phyloP scores from a whole-genome alignment of 441 rosid genomes.

The Mallotus japonicus region DNA sequence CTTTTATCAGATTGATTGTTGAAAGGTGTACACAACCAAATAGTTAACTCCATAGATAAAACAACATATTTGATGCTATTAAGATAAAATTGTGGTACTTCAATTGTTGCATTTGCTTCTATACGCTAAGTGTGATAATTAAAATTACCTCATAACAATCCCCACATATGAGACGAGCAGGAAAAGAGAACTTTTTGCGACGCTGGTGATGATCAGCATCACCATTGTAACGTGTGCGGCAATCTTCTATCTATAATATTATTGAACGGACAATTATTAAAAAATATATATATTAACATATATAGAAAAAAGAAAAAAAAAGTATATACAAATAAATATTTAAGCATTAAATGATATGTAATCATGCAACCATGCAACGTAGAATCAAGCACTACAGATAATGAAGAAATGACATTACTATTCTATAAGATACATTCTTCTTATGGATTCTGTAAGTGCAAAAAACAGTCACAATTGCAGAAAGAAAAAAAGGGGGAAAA shows the following conservation, averaged over 20 bases:
- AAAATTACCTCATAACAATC: conserved; percentile 88
- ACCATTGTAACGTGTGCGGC: conserved; percentile 91
- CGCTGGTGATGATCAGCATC: conserved; percentile 94
- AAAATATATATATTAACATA: not conserved
- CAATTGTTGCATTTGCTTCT: not conserved
- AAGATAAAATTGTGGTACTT: not conserved
- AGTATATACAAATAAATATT: not conserved
- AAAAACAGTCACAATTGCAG: not conserved
- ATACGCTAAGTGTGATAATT: not conserved
- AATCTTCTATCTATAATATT: conserved; percentile 80
- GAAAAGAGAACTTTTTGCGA: conserved; percentile 87
- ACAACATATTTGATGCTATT: not conserved
- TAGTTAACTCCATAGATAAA: not conserved
- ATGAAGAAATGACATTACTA: not conserved
- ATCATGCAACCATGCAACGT: too few species aligned
- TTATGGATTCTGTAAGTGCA: not conserved
- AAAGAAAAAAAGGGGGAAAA: not conserved
- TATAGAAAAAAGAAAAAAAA: not conserved
- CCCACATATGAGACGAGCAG: conserved; percentile 88
- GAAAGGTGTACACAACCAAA: conserved; percentile 3
- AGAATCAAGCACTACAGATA: not conserved
- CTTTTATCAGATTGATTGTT: too few species aligned
- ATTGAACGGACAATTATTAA: not conserved
- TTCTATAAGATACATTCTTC: not conserved
- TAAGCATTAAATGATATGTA: not conserved